Base-by-base conservation (phyloP, 2,329 filamentous ascomycete species). In the Diaporthe velutina region DNA sequence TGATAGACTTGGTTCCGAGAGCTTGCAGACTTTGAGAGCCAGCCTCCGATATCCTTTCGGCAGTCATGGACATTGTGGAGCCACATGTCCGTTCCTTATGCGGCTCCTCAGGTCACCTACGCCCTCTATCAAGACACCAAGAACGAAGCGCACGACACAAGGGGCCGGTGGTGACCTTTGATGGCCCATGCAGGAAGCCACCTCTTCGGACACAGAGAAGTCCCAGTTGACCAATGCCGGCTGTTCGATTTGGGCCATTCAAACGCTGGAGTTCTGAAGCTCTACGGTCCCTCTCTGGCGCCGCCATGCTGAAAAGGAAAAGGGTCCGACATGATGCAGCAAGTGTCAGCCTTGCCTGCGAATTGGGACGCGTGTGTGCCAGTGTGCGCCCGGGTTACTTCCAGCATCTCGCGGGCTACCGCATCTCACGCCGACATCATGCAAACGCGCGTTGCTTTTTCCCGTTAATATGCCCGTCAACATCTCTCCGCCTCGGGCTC, bases 341-440 rank as follows among this genome's bases (percentile, higher is more conserved):
- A 68, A 68, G 48, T 52, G 64, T 68, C 48, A 68, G 64, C 64
- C 64, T 54, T 40, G 64, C 33, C 64, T 38, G 45, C 22, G 35
- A 68, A 48, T n/a, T 54, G 64, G 38, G 64, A 54, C 64, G 64
- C 64, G 48, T 48, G 45, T 38, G 64, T 67, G 30, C 64, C 64
- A 38, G 48, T 38, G 45, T 45, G 45, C 30, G 33, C 45, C 45
- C 6, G 4, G 45, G 64, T 52, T 52, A 7, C 22, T 52, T 38
- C 45, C 22, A 54, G 33, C 64, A 25, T 35, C 22, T 52, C 61
- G 30, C 61, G 61, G 61, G 22, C 13, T 48, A 19, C 30, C n/a
- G n/a, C 35, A 40, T 17, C 33, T 68, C 48, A 54, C 15, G 64
- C 48, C 15, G 33, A 68, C 64, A 68, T 54, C 25, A 22, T 40